Evolutionary conservation across 2,329 filamentous ascomycete genomes (phyloP).

Genomic region (Ceratocystis colombiana): DNA sequence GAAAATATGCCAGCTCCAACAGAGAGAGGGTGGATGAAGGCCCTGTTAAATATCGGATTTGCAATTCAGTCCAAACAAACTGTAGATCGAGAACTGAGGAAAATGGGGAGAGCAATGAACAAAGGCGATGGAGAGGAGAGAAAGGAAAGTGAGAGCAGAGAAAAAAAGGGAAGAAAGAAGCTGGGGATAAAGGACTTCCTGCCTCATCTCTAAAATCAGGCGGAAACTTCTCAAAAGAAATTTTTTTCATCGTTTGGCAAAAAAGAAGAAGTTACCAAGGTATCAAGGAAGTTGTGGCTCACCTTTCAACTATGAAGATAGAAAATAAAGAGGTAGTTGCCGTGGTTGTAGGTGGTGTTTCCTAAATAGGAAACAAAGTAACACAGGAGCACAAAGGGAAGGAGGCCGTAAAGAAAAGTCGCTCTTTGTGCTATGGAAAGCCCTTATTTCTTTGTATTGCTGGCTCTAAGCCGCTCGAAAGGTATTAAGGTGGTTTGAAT

Average conservation of each 20-base stretch:
- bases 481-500: neutral
- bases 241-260: neutral
- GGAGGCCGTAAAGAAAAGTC: neutral
- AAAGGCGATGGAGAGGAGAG: constrained; percentile 2
- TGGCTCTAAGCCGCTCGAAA: neutral
- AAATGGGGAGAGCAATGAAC: neutral
- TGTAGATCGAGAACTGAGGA: neutral
- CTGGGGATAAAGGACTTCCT: neutral
- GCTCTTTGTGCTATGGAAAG: neutral
- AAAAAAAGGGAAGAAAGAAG: neutral
- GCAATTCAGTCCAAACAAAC: neutral
- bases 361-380: neutral
- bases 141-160: neutral
- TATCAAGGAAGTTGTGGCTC: neutral
- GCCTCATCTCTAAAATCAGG: neutral
- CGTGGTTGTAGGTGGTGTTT: neutral
- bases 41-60: neutral
- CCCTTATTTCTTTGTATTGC: neutral
- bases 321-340: neutral
- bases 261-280: neutral
- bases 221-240: neutral
- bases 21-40: neutral
- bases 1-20: neutral
- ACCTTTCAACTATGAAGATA: neutral
- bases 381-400: neutral